Evolutionary conservation across 257 asterid genomes (phyloP).

Genomic region (Solanum chiquidenum): DNA sequence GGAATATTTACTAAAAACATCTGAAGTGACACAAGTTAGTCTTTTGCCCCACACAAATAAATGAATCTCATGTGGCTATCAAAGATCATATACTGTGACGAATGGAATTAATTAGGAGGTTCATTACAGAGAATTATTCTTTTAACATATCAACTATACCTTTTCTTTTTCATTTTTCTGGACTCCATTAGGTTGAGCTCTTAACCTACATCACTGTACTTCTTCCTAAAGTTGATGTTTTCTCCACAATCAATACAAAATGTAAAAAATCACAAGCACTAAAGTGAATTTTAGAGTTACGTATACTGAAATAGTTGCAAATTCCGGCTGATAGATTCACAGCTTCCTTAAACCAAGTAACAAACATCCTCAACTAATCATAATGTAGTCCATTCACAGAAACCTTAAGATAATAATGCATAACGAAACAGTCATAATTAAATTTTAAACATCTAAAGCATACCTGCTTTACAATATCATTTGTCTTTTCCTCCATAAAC

Average conservation of each 20-base stretch:
- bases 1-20: constrained; percentile 2
- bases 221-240: neutral
- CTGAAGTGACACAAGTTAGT: neutral
- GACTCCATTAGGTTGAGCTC: neutral
- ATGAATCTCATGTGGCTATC: neutral
- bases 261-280: neutral
- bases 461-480: constrained; percentile 83
- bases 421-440: neutral
- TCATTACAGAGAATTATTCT: neutral
- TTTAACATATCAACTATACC: neutral
- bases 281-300: neutral
- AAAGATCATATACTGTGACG: neutral
- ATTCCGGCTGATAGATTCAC: neutral
- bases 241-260: neutral
- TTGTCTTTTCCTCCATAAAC: constrained; percentile 78
- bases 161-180: neutral
- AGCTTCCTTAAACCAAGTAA: neutral
- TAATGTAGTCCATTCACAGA: neutral
- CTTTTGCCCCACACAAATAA: neutral
- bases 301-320: neutral
- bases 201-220: neutral
- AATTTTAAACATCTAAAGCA: neutral
- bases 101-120: neutral
- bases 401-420: neutral
- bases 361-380: neutral